Evolutionary conservation across 176 grass and related monocot genomes (phyloP).

Genomic region (bread wheat (Triticum aestivum)): IWGSC_CS_RefSeq_v2.1 NC_057803.1:751558098-751558597

Average conservation of each 20-base stretch:
- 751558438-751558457: background rate
- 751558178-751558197: too few species aligned
- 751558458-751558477: slow-evolving; percentile 90
- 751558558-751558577: slow-evolving; percentile 50
- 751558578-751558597: background rate
- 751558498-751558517: slow-evolving; percentile 72
- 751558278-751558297: too few species aligned
- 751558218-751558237: too few species aligned
- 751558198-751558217: too few species aligned
- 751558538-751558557: slow-evolving; percentile 77
- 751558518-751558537: slow-evolving; percentile 70
- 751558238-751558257: too few species aligned
- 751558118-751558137: too few species aligned
- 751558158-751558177: too few species aligned
- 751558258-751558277: too few species aligned
- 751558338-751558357: background rate
- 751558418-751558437: background rate
- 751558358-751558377: background rate
- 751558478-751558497: slow-evolving; percentile 81
- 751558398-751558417: background rate
- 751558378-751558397: background rate
- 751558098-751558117: too few species aligned
- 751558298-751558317: background rate
- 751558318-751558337: background rate
- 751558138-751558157: too few species aligned